Conservation (phyloP, 176 grass and related monocot species). For the Saccharum spontaneum region DNA sequence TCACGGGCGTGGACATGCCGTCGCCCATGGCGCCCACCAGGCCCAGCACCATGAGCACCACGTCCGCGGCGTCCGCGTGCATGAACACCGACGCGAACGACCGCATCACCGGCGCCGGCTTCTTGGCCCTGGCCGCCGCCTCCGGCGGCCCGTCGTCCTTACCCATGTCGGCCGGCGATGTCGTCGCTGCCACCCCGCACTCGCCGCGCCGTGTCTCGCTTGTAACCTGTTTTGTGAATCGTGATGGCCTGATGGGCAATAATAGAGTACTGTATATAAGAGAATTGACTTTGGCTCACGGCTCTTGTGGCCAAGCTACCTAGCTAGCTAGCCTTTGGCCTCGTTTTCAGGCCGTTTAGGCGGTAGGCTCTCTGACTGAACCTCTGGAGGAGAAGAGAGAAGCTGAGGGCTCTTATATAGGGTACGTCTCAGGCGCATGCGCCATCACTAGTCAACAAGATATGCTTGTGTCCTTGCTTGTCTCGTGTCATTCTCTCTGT, state of each 20-base stretch:
- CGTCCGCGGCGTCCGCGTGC: slow-evolving; percentile 75
- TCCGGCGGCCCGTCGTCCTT: neutral
- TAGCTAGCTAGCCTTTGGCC: neutral
- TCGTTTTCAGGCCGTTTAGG: slow-evolving; percentile 23
- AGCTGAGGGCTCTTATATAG: slow-evolving; percentile 6
- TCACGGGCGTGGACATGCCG: slow-evolving; percentile 67
- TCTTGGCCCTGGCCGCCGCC: neutral
- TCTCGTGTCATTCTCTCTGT: no score
- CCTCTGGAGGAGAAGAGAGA: neutral
- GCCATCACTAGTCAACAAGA: no score
- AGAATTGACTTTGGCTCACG: slow-evolving; percentile 1
- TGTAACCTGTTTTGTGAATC: neutral
- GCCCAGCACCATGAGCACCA: slow-evolving; percentile 65
- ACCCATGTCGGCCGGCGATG: slow-evolving; percentile 4
- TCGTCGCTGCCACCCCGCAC: neutral
- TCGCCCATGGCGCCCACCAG: slow-evolving; percentile 78
- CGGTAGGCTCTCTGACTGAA: slow-evolving; percentile 25
- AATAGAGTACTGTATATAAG: no score
- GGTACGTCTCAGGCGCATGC: no score
- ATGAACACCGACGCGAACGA: slow-evolving; percentile 66
- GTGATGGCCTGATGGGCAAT: neutral
- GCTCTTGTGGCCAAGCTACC: neutral
- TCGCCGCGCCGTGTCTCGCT: neutral
- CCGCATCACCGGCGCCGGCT: neutral
- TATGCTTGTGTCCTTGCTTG: no score